Evolutionary conservation across 208 protist genomes (phyloP), one percentile per base, ranked within the genome.

Genomic region (Trypanosoma mega): DNA sequence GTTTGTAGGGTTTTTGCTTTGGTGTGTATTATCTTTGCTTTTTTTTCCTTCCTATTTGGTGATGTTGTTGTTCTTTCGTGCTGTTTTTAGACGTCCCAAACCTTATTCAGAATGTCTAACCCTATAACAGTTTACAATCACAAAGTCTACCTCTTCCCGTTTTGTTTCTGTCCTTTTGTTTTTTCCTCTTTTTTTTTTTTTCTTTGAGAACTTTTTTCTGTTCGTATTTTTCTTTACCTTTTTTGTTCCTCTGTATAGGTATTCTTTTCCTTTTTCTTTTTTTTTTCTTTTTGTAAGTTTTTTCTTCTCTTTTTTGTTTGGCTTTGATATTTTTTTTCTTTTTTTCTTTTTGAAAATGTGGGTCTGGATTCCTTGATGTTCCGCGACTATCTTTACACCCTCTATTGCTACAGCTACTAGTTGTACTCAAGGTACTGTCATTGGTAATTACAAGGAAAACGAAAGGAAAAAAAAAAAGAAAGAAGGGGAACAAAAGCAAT

Each of bases 351-450:
- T 48, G 44, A 5, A 18, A 29, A 1, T 48, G 44, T n/a, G 14
- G 44, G 21, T 48, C 21, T 18, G 44, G 44, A 14, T 48, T 5
- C 18, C 18, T 48, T 48, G 4, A n/a, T n/a, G 45, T 16, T 63
- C 14, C 20, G 44, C n/a, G n/a, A n/a, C n/a, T n/a, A n/a, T 6
- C 34, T 12, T 39, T 39, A 6, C 6, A 39, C 12, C 6, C 34
- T 50, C 59, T 54, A 48, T n/a, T 56, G 47, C 59, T 47, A 57
- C 36, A 65, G 37, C 49, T 65, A 65, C 49, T 55, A 56, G 48
- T 65, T 65, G 59, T 65, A 65, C 59, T 5, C 44, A 12, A 56
- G 20, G 48, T 56, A 49, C 33, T 54, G 24, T 27, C 4, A 37
- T 12, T 9, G 14, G 48, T 24, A 65, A 59, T 30, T 47, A 31